phyloP scores from a whole-genome alignment of 2,329 filamentous ascomycete species.

The Colletotrichum higginsianum region DNA sequence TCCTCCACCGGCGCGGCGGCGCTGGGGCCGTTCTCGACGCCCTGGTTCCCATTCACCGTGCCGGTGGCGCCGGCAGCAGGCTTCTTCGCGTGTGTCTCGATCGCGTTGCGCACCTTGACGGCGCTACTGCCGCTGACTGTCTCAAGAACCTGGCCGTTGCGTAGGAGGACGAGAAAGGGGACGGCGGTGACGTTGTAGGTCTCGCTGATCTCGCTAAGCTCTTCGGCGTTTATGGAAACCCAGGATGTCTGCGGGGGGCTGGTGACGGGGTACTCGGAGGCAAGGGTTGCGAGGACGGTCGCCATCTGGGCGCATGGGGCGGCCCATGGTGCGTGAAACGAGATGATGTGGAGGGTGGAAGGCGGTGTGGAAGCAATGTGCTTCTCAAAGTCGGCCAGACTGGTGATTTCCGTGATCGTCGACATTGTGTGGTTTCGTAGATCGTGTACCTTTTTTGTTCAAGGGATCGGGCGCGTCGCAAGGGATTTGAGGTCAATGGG shows the following conservation, averaged over 20 bases:
- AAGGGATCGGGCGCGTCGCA: not conserved
- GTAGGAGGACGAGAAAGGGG: conserved; percentile 89
- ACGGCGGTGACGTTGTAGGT: conserved; percentile 95
- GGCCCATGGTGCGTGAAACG: conserved; percentile 97
- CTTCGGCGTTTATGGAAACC: conserved; percentile 94
- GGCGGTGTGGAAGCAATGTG: conserved; percentile 77
- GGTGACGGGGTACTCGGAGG: conserved; percentile 83
- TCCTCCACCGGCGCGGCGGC: conserved; percentile 45
- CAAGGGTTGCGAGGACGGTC: conserved; percentile 87
- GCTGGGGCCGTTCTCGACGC: conserved; percentile 46
- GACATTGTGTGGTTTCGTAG: conserved; percentile 71
- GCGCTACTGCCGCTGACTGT: conserved; percentile 93
- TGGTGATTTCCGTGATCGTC: conserved; percentile 82
- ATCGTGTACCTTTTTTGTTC: conserved; percentile 23
- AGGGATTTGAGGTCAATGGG: conserved; percentile 10
- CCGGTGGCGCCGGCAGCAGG: conserved; percentile 56
- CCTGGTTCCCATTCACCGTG: conserved; percentile 53
- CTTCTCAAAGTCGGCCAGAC: conserved; percentile 80
- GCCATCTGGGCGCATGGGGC: conserved; percentile 96
- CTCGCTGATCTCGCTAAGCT: conserved; percentile 92
- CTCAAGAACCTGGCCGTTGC: conserved; percentile 82
- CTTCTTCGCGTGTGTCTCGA: conserved; percentile 83
- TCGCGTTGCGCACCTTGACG: conserved; percentile 84
- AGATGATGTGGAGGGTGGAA: conserved; percentile 84
- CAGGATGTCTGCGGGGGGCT: conserved; percentile 81